Evolutionary conservation across 192 early-diverging fungal species (phyloP).

Genomic region (Rhizoclosmatium sp.): DNA sequence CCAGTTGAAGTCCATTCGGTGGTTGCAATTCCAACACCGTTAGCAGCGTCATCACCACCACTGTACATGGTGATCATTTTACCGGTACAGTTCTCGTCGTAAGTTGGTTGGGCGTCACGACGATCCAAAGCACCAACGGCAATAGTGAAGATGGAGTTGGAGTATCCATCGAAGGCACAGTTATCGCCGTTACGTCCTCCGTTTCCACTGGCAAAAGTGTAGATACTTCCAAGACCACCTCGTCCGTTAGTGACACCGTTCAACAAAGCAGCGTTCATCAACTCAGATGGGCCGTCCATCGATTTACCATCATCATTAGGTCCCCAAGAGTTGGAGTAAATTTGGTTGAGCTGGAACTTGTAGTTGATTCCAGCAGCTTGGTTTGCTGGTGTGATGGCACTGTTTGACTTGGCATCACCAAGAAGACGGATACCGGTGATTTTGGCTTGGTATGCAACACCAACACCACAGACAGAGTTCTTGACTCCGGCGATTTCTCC

Average conservation of each 20-base stretch:
- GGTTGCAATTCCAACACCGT: slow-evolving; percentile 71
- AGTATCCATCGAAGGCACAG: slow-evolving; percentile 77
- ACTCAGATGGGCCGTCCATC: slow-evolving; percentile 77
- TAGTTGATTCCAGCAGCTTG: slow-evolving; percentile 91
- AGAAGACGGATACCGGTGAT: slow-evolving; percentile 63
- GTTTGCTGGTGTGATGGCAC: slow-evolving; percentile 72
- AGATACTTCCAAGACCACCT: slow-evolving; percentile 81
- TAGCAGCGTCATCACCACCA: slow-evolving; percentile 58
- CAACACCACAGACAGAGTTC: slow-evolving; percentile 87
- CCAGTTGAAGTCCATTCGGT: background rate
- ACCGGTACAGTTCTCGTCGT: slow-evolving; percentile 86
- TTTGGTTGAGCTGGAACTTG: slow-evolving; percentile 80
- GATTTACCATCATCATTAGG: slow-evolving; percentile 85
- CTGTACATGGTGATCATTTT: slow-evolving; percentile 72
- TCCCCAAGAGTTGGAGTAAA: slow-evolving; percentile 96
- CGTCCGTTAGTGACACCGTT: slow-evolving; percentile 85
- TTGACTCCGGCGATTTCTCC: slow-evolving; percentile 88
- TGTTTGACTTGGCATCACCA: slow-evolving; percentile 44
- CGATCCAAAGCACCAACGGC: slow-evolving; percentile 88
- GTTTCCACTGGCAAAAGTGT: slow-evolving; percentile 92
- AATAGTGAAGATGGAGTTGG: slow-evolving; percentile 89
- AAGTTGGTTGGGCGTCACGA: slow-evolving; percentile 72
- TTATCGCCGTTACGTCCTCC: slow-evolving; percentile 62
- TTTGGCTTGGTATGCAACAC: slow-evolving; percentile 82
- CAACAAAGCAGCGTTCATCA: slow-evolving; percentile 80